Evolutionary conservation across 352 stramenopile species (phyloP).

Genomic region (Phytophthora tubulina): DNA sequence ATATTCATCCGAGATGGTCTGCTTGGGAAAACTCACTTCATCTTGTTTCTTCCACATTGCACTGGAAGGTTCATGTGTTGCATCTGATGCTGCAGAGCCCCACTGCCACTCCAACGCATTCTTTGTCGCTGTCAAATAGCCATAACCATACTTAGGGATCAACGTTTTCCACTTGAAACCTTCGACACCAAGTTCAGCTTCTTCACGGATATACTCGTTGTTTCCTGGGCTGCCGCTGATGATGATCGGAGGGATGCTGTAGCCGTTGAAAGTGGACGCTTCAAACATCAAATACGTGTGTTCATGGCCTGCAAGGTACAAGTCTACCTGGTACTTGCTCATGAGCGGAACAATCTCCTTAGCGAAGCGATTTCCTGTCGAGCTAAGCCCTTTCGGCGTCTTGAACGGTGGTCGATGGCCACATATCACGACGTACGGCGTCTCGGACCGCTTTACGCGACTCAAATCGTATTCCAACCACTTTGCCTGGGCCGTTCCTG

Average conservation of each 20-base stretch:
- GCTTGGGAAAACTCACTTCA: constrained; percentile 53
- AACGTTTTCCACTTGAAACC: constrained; percentile 68
- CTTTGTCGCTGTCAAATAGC: constrained; percentile 71
- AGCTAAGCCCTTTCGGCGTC: constrained; percentile 55
- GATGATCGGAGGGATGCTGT: constrained; percentile 73
- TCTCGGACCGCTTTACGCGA: constrained; percentile 63
- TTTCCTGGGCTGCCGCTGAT: constrained; percentile 79
- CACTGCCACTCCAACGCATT: constrained; percentile 68
- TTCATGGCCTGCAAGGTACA: constrained; percentile 77
- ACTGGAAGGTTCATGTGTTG: constrained; percentile 50
- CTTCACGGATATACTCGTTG: constrained; percentile 76
- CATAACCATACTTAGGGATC: constrained; percentile 82
- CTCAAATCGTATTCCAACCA: constrained; percentile 84
- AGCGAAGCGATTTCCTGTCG: constrained; percentile 60
- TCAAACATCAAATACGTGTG: constrained; percentile 81
- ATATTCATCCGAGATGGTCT: constrained; percentile 33
- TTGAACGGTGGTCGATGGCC: constrained; percentile 80
- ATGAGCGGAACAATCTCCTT: constrained; percentile 78
- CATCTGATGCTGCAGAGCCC: constrained; percentile 61
- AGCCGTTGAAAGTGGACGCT: constrained; percentile 54
- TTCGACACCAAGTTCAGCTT: constrained; percentile 58
- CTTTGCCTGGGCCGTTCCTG: constrained; percentile 46
- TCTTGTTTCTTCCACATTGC: constrained; percentile 62
- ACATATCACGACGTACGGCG: constrained; percentile 79
- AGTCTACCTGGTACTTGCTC: constrained; percentile 77